These are phyloP conservation scores for Vaccinium macrocarpon DNA, from an alignment of 148 eudicot genomes.

Conservation along the genomic window DNA sequence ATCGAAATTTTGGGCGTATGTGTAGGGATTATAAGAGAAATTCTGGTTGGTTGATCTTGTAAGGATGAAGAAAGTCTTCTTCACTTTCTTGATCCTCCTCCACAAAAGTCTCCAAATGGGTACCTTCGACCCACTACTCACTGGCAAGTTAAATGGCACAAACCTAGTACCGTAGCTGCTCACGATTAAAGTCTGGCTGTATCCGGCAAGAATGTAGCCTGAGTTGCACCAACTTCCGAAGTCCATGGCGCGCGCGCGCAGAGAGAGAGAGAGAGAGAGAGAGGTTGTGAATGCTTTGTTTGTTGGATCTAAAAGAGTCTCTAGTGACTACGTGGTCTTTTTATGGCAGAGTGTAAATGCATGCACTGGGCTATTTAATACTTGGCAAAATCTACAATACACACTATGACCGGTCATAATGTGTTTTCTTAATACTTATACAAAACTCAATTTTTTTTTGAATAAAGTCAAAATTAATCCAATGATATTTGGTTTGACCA, in stretches of 20 bases:
- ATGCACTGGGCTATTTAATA: too few relatives aligned
- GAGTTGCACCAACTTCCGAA: conserved; percentile 29
- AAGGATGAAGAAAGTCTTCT: conserved; percentile 28
- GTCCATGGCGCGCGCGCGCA: conserved; percentile 22
- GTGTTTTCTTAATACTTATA: too few relatives aligned
- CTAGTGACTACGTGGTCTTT: too few relatives aligned
- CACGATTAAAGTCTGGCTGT: conserved; percentile 25
- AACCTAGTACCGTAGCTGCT: not conserved
- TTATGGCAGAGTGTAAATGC: too few relatives aligned
- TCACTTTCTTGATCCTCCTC: conserved; percentile 53
- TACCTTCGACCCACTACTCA: conserved; percentile 20
- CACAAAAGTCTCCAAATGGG: conserved; percentile 43
- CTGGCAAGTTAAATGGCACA: conserved; percentile 9
- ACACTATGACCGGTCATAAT: too few relatives aligned
- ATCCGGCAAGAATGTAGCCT: conserved; percentile 9
- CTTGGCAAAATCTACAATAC: too few relatives aligned
- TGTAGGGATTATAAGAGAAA: conserved; percentile 45
- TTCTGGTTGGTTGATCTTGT: conserved; percentile 18
- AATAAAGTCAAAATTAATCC: too few relatives aligned
- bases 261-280: not conserved
- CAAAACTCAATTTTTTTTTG: too few relatives aligned
- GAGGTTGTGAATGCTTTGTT: too few relatives aligned
- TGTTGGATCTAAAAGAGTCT: too few relatives aligned
- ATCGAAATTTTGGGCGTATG: conserved; percentile 58
- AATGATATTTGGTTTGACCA: too few relatives aligned